Base-by-base conservation (phyloP, 495 filamentous ascomycete species). In the Xylona heveae region DNA sequence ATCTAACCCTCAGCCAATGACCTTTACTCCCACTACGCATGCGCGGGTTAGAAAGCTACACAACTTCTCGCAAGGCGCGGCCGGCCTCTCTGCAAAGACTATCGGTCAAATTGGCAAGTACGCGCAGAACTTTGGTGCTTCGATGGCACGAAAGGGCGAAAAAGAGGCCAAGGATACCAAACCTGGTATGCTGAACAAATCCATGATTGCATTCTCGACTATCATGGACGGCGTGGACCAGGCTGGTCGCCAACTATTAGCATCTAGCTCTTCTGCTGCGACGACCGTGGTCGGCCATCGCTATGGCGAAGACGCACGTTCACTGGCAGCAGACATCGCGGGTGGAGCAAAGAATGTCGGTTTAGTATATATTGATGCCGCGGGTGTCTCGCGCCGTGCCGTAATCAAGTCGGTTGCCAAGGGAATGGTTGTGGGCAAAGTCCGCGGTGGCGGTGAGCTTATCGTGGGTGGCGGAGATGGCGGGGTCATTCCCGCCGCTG, bases 361-460 rank as follows among this genome's bases (percentile, higher is more conserved):
- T 3, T 57, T 97, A 23, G 88, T 97, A n/a, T 97, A 97, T 45
- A 85, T 97, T 24, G 88, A 97, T 45, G 90, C 84, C 5, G 71
- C 80, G 0, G 88, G 88, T 3, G 90, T 97, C 3, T 84, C 75
- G 30, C 61, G 88, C 8, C 62, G 74, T 38, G 90, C 90, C 0
- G 64, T 97, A 31, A 67, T 97, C 38, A 97, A 90, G 58, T 64
- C 61, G 2, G 88, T 97, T 4, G 88, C 90, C 14, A 94, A 91
- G 56, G 88, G 90, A n/a, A 92, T 94, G 85, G 79, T 95, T 0
- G 77, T 97, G 12, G 88, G 88, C 10, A 70, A 68, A 29, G 85
- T 93, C 41, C 63, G 62, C 16, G 74, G 82, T 18, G 79, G 77
- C 4, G 75, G 84, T n/a, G 68, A 85, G 36, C 61, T 91, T 15